These are phyloP conservation scores for Irpex sp. DNA, from an alignment of 1,284 basidiomycete genomes.

Conservation along the genomic window DNA sequence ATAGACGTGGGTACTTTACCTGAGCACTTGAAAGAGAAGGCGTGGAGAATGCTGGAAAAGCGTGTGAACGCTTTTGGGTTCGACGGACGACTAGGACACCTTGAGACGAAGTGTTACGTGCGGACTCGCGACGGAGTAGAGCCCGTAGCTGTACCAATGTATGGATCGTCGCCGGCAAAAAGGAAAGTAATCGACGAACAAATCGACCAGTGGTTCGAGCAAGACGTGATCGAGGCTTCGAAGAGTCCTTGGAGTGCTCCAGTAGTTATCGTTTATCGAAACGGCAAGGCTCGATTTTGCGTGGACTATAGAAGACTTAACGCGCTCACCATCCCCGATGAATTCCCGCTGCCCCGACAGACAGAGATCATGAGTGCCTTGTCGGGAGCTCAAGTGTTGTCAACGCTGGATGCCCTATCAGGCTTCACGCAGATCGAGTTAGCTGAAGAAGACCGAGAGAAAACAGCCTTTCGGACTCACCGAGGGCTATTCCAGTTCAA, in stretches of 20 bases:
- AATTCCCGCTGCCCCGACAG: constrained; percentile 39
- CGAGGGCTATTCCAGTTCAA: too few species aligned
- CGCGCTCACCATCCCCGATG: constrained; percentile 31
- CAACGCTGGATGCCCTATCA: constrained; percentile 35
- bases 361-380: constrained; percentile 34
- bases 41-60: not conserved
- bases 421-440: constrained; percentile 40
- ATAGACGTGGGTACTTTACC: constrained; percentile 6
- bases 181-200: constrained; percentile 29
- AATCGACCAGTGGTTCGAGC: constrained; percentile 25
- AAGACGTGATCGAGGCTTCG: constrained; percentile 31
- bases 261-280: constrained; percentile 29
- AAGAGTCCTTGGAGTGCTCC: constrained; percentile 32
- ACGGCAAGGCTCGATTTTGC: constrained; percentile 36
- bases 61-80: too few species aligned
- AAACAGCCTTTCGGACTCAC: constrained; percentile 38
- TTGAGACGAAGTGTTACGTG: not conserved
- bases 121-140: constrained; percentile 2
- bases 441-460: constrained; percentile 25
- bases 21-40: not conserved
- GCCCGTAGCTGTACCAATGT: constrained; percentile 23
- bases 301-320: too few species aligned
- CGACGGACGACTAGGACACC: not conserved
- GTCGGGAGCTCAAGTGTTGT: constrained; percentile 30
- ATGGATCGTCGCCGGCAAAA: constrained; percentile 28